These are phyloP conservation scores for Colletotrichum viniferum DNA, from an alignment of 2,329 filamentous ascomycete genomes.

Conservation along the genomic window DNA sequence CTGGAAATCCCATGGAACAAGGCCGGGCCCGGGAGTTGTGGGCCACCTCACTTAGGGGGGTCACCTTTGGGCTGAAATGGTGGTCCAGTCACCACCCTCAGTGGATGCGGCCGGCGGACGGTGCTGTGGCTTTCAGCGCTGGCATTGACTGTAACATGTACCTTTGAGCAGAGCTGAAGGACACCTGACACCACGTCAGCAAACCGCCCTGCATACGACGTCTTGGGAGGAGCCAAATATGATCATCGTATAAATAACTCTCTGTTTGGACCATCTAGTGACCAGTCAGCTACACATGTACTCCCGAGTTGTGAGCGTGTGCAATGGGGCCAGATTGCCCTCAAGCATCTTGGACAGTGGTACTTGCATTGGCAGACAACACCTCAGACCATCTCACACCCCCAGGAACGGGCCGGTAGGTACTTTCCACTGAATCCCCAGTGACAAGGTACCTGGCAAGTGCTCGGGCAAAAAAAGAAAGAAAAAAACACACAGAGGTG, in stretches of 20 bases:
- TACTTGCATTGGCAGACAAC: background rate
- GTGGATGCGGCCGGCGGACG: background rate
- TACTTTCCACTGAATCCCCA: background rate
- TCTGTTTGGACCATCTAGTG: background rate
- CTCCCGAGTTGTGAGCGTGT: background rate
- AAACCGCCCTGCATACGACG: background rate
- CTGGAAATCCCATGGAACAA: background rate
- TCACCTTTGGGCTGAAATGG: background rate
- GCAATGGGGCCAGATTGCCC: background rate
- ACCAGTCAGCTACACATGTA: background rate
- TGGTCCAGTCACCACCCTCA: background rate
- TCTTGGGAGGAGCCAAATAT: background rate
- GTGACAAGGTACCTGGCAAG: background rate
- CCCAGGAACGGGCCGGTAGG: background rate
- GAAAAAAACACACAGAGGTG: background rate
- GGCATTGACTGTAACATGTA: background rate
- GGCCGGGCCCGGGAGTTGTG: slow-evolving; percentile 1
- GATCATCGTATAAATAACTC: background rate
- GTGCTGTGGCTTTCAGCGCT: background rate
- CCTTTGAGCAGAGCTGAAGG: background rate
- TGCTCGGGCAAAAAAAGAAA: slow-evolving; percentile 3
- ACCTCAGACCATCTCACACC: background rate
- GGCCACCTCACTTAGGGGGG: background rate
- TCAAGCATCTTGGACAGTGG: background rate
- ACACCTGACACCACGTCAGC: background rate